Base-by-base conservation (phyloP, 2,329 filamentous ascomycete species). In the Cladophialophora yegresii region DNA sequence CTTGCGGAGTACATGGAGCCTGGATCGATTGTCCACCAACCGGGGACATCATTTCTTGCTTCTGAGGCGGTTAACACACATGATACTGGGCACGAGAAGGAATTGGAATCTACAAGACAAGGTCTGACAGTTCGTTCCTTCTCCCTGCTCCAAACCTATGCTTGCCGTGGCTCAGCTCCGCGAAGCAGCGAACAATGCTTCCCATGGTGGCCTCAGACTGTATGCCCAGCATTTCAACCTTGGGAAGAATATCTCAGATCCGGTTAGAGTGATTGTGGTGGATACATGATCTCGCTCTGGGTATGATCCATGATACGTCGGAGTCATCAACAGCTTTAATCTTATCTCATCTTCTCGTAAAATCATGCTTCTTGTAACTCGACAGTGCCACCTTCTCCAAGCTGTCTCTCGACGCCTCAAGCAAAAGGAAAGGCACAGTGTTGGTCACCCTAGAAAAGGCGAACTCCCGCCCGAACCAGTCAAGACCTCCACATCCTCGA, bases 401-500 rank as follows among this genome's bases (percentile, higher is more conserved):
- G 13, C 36, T 43, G 36, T 43, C 36, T 7, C 36, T 43, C 3
- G 36, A 43, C 6, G 16, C 6, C 5, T 43, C 8, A 7, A 2
- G 16, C 36, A 20, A 16, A 12, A 30, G 30, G 49, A 49, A 4
- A 49, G 28, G 2, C 10, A 45, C 5, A 26, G 9, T 47, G 43
- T 6, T 58, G 9, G 20, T 59, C 57, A 66, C 32, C 64, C 22
- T 23, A 55, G 51, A 53, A 59, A 62, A 12, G 66, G 66, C 26
- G 66, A 68, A 57, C 63, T 62, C 32, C 63, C 40, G 12, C 61
- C 60, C 10, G 66, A 68, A 10, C 64, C 61, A 26, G 62, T 68
- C 54, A 58, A 60, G 43, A 68, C 64, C 55, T 68, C 66, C 30
- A 70, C 66, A 26, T 71, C 70, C 57, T 71, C 70, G 61, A 69